Conservation (phyloP, 2,329 filamentous ascomycete species). For the Cercospora brassicicola region DNA sequence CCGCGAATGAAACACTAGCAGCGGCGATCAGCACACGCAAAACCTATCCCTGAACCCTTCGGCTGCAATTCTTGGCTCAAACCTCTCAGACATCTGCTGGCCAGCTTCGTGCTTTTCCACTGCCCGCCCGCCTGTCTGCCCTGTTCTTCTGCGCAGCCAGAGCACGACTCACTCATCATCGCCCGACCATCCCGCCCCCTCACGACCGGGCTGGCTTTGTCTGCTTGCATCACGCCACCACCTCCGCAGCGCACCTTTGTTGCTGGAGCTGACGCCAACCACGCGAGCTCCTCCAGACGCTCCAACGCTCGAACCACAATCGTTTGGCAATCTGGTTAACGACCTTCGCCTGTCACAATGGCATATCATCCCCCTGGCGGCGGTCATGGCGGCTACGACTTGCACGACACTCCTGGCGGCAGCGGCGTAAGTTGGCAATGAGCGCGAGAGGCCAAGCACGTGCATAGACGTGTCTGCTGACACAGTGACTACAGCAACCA, state of each 20-base stretch:
- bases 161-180: neutral
- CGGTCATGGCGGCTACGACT: slow-evolving; percentile 34
- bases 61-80: slow-evolving; percentile 1
- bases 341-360: slow-evolving; percentile 27
- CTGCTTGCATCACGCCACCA: slow-evolving; percentile 1
- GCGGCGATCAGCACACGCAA: slow-evolving; percentile 4
- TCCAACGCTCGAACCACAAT: neutral
- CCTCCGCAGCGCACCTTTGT: slow-evolving; percentile 3
- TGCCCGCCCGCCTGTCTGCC: neutral
- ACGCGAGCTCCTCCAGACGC: neutral
- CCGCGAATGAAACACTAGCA: slow-evolving; percentile 10
- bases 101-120: neutral
- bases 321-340: neutral
- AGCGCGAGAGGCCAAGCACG: slow-evolving; percentile 2
- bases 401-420: slow-evolving; percentile 30
- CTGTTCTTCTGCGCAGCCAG: neutral
- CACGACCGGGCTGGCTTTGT: slow-evolving; percentile 1
- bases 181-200: neutral
- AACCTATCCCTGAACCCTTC: slow-evolving; percentile 8
- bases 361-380: slow-evolving; percentile 39
- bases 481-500: slow-evolving; percentile 22
- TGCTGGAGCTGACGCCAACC: neutral
- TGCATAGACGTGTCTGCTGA: slow-evolving; percentile 21
- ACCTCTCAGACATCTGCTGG: neutral
- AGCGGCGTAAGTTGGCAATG: slow-evolving; percentile 4